A percentile compares a stretch with the other conserved stretches of the same genome.
phyloP scores from a whole-genome alignment of 2,329 filamentous ascomycete species.

The Verticillium tricorpus region DNA sequence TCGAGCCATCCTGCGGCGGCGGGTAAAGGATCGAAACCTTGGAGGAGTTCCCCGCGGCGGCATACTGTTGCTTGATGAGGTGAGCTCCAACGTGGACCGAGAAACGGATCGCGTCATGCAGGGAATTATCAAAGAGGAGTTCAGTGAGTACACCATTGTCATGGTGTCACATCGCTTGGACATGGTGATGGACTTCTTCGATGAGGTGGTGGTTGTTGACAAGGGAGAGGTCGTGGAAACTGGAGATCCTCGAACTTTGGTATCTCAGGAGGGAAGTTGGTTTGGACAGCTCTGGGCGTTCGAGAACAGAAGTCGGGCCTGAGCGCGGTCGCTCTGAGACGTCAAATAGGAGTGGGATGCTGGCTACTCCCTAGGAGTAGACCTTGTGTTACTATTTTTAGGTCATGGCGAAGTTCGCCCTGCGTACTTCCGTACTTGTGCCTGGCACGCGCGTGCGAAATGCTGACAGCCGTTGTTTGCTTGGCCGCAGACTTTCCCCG shows the following conservation, averaged over 20 bases:
- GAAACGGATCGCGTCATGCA: conserved; percentile 37
- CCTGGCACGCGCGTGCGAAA: no score
- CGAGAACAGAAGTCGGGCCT: conserved; percentile 8
- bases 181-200: conserved; percentile 47
- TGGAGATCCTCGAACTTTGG: conserved; percentile 8
- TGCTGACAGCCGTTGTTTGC: neutral
- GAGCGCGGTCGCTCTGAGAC: neutral
- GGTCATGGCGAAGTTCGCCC: no score
- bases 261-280: conserved; percentile 17
- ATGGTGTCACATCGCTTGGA: conserved; percentile 42
- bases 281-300: conserved; percentile 27
- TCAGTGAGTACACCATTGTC: conserved; percentile 46
- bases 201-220: conserved; percentile 46
- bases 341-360: neutral
- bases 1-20: conserved; percentile 42
- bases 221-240: conserved; percentile 36
- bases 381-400: no score
- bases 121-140: conserved; percentile 33
- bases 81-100: conserved; percentile 36
- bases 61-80: conserved; percentile 36
- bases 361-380: no score
- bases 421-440: no score
- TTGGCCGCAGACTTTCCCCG: neutral
- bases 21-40: conserved; percentile 24
- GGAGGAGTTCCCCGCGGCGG: conserved; percentile 12